These are phyloP conservation scores for Selenicereus undatus DNA, from an alignment of 148 eudicot genomes.

Conservation along the genomic window DNA sequence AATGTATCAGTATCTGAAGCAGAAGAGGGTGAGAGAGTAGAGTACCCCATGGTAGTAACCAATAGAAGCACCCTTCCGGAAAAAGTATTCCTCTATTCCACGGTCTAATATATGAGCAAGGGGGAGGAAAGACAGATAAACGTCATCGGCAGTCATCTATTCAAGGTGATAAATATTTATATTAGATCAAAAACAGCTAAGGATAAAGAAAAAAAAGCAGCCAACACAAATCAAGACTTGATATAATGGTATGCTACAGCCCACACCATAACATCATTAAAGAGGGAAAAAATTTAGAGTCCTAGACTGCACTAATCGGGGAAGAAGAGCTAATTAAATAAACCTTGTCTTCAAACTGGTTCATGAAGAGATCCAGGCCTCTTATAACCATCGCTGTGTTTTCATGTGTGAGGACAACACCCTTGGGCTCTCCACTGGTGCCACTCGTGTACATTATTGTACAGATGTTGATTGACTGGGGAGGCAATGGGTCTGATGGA, in stretches of 20 bases:
- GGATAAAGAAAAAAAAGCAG: background rate
- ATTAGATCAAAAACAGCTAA: conserved; percentile 8
- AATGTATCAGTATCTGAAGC: background rate
- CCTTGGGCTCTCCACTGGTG: conserved; percentile 97
- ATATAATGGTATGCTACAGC: no score
- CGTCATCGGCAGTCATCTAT: conserved; percentile 89
- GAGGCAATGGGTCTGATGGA: conserved; percentile 51
- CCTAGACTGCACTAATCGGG: background rate
- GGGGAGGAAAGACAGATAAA: conserved; percentile 88
- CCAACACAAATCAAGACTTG: background rate
- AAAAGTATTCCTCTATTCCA: conserved; percentile 86
- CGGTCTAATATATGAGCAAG: conserved; percentile 99
- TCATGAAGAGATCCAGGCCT: conserved; percentile 82
- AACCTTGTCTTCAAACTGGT: conserved; percentile 92
- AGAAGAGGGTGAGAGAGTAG: conserved; percentile 9
- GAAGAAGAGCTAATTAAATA: background rate
- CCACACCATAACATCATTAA: no score
- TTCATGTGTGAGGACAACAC: conserved; percentile 90
- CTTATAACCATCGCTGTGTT: conserved; percentile 45
- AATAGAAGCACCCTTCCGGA: conserved; percentile 94
- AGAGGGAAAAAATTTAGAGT: no score
- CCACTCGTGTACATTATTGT: conserved; percentile 99
- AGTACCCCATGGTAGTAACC: conserved; percentile 97
- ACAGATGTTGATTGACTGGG: conserved; percentile 57
- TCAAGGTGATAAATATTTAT: conserved; percentile 12